Evolutionary conservation across 2,329 filamentous ascomycete genomes (phyloP), one percentile per base, ranked within the genome.

Genomic region (Fonsecaea monophora): DNA sequence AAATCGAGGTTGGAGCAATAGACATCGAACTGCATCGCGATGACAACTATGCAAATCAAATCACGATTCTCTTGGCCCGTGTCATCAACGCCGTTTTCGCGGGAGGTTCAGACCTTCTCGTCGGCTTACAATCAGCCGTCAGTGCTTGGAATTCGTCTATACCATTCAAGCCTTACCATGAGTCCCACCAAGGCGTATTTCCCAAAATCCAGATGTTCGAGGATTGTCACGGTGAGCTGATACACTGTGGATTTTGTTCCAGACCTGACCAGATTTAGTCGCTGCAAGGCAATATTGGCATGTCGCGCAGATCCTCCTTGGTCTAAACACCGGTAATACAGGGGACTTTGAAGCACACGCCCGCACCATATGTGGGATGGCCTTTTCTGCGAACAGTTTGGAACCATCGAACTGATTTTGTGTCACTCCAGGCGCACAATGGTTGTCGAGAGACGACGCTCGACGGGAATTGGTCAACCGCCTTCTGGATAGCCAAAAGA

Each of bases 281-380:
- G 77, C 82, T 18, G 76, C 77, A 7, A 69, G 79, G 50, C 82
- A 84, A 61, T 83, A 83, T 66, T 79, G 77, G 59, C 73, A 82
- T 5, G 76, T 80, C 0, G 73, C 76, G 0, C 56, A 77, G 50
- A 74, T 72, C n/a, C 74, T 82, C 15, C 67, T 83, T 3, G 66
- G 63, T 1, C 60, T 34, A 34, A 25, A 37, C 13, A 65, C 10
- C 38, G 42, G 32, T 25, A 71, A 58, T 18, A 70, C 72, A 5
- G 71, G 76, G 1, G 61, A 80, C 1, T 70, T 82, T 0, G 77
- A 80, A 10, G 59, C 64, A 0, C 73, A 77, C 13, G 80, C 81
- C 0, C 69, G 77, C 0, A 75, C 80, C 2, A 75, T 84, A 1
- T 83, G 81, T 61, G 81, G 81, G 1, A 75, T 83, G 12, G 79